A percentile compares a stretch with the other conserved stretches of the same genome.
These are phyloP conservation scores for Epichloe aotearoae DNA, from an alignment of 2,329 filamentous ascomycete species.

Conservation along the genomic window DNA sequence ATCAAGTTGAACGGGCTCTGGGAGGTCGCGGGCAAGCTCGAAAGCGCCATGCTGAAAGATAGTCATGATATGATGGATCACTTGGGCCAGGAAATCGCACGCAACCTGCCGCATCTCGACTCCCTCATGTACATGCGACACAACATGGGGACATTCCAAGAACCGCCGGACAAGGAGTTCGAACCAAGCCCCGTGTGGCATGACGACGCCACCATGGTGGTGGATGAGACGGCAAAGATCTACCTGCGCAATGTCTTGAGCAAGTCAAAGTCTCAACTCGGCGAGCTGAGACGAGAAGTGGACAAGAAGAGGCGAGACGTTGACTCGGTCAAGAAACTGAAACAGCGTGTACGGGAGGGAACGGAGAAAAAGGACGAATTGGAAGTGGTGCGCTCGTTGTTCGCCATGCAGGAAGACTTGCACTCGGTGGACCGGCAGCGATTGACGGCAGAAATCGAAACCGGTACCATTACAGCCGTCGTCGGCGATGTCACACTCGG, in stretches of 20 bases:
- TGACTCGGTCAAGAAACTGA: slow-evolving; percentile 58
- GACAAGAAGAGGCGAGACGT: slow-evolving; percentile 81
- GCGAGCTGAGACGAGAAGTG: slow-evolving; percentile 67
- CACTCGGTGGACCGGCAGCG: slow-evolving; percentile 75
- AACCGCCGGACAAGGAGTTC: slow-evolving; percentile 73
- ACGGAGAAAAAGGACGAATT: slow-evolving; percentile 86
- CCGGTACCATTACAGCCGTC: slow-evolving; percentile 76
- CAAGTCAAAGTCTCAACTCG: slow-evolving; percentile 77
- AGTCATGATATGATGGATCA: slow-evolving; percentile 61
- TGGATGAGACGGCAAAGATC: slow-evolving; percentile 75
- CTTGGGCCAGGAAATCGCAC: slow-evolving; percentile 65
- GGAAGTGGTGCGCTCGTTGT: slow-evolving; percentile 69
- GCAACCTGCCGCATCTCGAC: slow-evolving; percentile 80
- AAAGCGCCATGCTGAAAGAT: slow-evolving; percentile 63
- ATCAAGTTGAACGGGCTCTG: slow-evolving; percentile 75
- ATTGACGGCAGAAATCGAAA: slow-evolving; percentile 83
- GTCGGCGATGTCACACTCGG: slow-evolving; percentile 89
- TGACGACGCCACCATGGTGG: slow-evolving; percentile 76
- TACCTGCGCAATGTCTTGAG: slow-evolving; percentile 84
- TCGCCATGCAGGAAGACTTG: slow-evolving; percentile 69
- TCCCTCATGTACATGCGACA: slow-evolving; percentile 97
- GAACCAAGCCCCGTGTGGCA: slow-evolving; percentile 96
- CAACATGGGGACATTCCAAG: slow-evolving; percentile 71
- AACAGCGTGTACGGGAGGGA: slow-evolving; percentile 67
- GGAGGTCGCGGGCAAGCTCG: slow-evolving; percentile 66